These are phyloP conservation scores for Strobilomyces dryophilus DNA, from an alignment of 768 basidiomycete genomes.

Conservation along the genomic window DNA sequence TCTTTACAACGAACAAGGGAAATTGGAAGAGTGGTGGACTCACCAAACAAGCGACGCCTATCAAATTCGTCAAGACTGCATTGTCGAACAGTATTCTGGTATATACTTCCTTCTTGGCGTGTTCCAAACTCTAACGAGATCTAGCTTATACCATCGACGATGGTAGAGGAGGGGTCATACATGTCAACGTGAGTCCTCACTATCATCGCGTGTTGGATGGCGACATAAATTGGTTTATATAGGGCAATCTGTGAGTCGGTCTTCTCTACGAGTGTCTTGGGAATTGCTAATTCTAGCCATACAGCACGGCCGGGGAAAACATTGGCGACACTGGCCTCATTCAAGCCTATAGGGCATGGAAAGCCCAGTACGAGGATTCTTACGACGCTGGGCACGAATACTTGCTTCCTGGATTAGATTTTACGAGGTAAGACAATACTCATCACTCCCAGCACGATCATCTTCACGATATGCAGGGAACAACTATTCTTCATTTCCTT, in stretches of 20 bases:
- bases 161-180: slow-evolving; percentile 75
- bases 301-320: slow-evolving; percentile 86
- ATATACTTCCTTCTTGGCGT: slow-evolving; percentile 24
- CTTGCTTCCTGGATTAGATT: slow-evolving; percentile 76
- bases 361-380: slow-evolving; percentile 63
- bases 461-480: slow-evolving; percentile 47
- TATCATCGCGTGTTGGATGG: background rate
- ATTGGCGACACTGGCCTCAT: slow-evolving; percentile 84
- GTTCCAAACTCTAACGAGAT: background rate
- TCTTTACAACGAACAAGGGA: slow-evolving; percentile 87
- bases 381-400: slow-evolving; percentile 58
- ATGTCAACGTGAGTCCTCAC: slow-evolving; percentile 67
- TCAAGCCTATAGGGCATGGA: slow-evolving; percentile 91
- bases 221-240: slow-evolving; percentile 1
- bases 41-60: slow-evolving; percentile 83
- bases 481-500: slow-evolving; percentile 95
- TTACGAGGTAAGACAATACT: slow-evolving; percentile 50
- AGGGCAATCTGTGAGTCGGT: slow-evolving; percentile 72
- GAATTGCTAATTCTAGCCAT: slow-evolving; percentile 9
- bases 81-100: slow-evolving; percentile 91
- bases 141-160: slow-evolving; percentile 80
- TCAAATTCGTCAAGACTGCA: slow-evolving; percentile 77
- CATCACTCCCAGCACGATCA: background rate
- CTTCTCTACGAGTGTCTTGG: background rate
- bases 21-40: slow-evolving; percentile 91